phyloP scores from a whole-genome alignment of 768 basidiomycete genomes.

The Pilatotrama ljubarskyi region DNA sequence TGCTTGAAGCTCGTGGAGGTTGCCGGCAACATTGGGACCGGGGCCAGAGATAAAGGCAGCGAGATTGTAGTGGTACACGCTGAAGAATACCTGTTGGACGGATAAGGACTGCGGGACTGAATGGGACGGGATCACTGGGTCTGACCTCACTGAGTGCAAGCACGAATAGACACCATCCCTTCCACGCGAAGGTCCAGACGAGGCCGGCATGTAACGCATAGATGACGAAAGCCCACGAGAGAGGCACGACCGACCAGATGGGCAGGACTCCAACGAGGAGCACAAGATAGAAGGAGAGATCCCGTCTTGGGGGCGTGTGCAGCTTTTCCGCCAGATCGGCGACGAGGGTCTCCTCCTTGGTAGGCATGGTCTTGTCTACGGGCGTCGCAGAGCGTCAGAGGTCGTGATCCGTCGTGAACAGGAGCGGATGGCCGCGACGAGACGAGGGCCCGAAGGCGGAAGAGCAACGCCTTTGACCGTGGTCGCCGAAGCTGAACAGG shows the following conservation, averaged over 20 bases:
- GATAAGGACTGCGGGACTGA: background rate
- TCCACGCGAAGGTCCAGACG: conserved; percentile 44
- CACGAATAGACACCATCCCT: conserved; percentile 42
- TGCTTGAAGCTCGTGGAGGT: conserved; percentile 55
- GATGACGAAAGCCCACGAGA: conserved; percentile 64
- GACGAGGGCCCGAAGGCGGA: conserved; percentile 2
- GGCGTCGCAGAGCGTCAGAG: conserved; percentile 3
- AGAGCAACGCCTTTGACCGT: background rate
- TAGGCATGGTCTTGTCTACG: conserved; percentile 1
- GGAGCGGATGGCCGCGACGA: conserved; percentile 13
- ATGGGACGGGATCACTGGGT: conserved; percentile 14
- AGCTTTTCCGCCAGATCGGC: conserved; percentile 33
- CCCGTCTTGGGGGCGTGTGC: conserved; percentile 38
- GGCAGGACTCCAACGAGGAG: conserved; percentile 59
- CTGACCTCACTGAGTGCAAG: conserved; percentile 62
- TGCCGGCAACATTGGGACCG: conserved; percentile 45
- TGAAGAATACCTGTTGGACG: conserved; percentile 60
- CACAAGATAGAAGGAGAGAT: conserved; percentile 58
- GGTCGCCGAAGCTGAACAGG: background rate
- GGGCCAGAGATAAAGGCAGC: conserved; percentile 48
- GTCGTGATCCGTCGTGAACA: conserved; percentile 1
- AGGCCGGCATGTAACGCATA: conserved; percentile 46
- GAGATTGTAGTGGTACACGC: conserved; percentile 60
- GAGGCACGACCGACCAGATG: conserved; percentile 60
- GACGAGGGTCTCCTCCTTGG: conserved; percentile 15